A percentile compares a stretch with the other conserved stretches of the same genome.
Conservation (phyloP, 228 moss, liverwort and hornwort species). For the Sphagnum fallax region DNA sequence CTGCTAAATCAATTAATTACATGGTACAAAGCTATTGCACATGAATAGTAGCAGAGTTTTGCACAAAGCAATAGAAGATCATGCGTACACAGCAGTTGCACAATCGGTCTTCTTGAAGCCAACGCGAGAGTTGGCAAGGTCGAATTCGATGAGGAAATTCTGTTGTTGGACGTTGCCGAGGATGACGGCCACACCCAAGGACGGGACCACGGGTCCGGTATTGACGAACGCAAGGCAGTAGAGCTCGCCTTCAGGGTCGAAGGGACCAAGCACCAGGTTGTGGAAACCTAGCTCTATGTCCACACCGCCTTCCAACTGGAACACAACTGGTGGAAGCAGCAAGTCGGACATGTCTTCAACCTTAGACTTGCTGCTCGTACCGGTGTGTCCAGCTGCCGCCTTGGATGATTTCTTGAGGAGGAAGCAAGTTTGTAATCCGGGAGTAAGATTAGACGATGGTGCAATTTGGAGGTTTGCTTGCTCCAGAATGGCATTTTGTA, state of each 20-base stretch:
- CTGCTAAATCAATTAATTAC: too few relatives aligned
- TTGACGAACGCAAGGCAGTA: conserved; percentile 11
- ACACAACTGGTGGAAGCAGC: conserved; percentile 2
- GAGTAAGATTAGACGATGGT: conserved; percentile 3
- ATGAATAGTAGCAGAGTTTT: too few relatives aligned
- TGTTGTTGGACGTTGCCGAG: conserved; percentile 11
- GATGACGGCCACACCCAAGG: not conserved
- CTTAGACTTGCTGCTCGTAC: too few relatives aligned
- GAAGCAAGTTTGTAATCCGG: conserved; percentile 9
- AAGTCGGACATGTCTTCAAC: too few relatives aligned
- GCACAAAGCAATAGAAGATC: too few relatives aligned
- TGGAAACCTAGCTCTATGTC: conserved; percentile 1
- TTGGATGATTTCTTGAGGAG: not conserved
- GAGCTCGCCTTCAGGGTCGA: conserved; percentile 9
- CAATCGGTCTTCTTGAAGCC: conserved; percentile 7
- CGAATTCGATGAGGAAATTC: conserved; percentile 7
- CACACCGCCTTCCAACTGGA: conserved; percentile 6
- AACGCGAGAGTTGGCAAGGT: conserved; percentile 3
- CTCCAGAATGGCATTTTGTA: not conserved
- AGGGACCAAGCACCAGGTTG: conserved; percentile 9
- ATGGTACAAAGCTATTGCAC: too few relatives aligned
- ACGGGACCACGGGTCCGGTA: not conserved
- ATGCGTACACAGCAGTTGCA: not conserved
- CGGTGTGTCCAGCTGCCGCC: not conserved
- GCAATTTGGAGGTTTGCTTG: conserved; percentile 3